These are phyloP conservation scores for Mycena rebaudengoi DNA, from an alignment of 768 basidiomycete species.

Conservation along the genomic window DNA sequence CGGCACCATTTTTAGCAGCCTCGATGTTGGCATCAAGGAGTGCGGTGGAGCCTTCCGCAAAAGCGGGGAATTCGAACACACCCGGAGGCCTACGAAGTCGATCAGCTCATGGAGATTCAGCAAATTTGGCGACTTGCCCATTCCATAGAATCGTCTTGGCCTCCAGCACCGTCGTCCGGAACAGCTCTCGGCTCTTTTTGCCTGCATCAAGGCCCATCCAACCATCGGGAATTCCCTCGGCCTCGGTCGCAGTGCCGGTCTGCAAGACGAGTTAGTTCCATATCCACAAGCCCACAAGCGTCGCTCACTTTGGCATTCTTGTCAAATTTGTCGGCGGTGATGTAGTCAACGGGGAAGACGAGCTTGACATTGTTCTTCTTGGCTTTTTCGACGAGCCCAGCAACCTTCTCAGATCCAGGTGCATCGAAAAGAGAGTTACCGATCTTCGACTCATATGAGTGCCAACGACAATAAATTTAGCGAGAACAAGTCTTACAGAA, in stretches of 20 bases:
- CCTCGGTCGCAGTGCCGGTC: slow-evolving; percentile 80
- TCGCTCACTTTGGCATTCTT: slow-evolving; percentile 83
- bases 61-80: slow-evolving; percentile 96
- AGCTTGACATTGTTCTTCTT: slow-evolving; percentile 91
- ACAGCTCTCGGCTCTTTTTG: slow-evolving; percentile 82
- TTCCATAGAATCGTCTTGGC: slow-evolving; percentile 99
- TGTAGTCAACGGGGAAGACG: slow-evolving; percentile 94
- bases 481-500: slow-evolving; percentile 52
- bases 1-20: slow-evolving; percentile 85
- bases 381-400: slow-evolving; percentile 87
- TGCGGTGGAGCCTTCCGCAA: slow-evolving; percentile 84
- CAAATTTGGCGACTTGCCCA: slow-evolving; percentile 59
- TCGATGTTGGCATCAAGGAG: slow-evolving; percentile 88
- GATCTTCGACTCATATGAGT: slow-evolving; percentile 62
- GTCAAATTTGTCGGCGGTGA: slow-evolving; percentile 95
- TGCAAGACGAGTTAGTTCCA: slow-evolving; percentile 34
- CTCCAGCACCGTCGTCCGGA: slow-evolving; percentile 79
- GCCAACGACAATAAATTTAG: background rate
- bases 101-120: slow-evolving; percentile 6
- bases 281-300: background rate
- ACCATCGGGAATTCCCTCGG: slow-evolving; percentile 87
- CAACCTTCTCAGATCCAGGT: slow-evolving; percentile 88
- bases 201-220: slow-evolving; percentile 98
- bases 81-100: slow-evolving; percentile 79
- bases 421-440: slow-evolving; percentile 94